Conservation (phyloP, 257 asterid genomes). For the Ilex aquifolium region DNA sequence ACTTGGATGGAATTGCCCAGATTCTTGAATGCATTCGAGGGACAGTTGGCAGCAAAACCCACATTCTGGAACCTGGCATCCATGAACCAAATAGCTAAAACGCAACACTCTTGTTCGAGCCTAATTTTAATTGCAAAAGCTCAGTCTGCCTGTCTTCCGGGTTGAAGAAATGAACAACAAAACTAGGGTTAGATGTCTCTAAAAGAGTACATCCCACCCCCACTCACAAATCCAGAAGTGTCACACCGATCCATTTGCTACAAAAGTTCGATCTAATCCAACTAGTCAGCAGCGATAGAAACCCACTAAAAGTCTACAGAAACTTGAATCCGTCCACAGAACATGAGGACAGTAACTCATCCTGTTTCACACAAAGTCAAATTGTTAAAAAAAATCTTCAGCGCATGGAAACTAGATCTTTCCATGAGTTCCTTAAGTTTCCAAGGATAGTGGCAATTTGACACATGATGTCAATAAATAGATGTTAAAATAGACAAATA, state of each 20-base stretch:
- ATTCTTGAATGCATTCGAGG: constrained; percentile 52
- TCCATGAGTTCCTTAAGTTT: too few relatives aligned
- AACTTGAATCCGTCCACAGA: constrained; percentile 19
- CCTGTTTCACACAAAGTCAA: too few relatives aligned
- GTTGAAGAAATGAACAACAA: constrained; percentile 36
- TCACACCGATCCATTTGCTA: constrained; percentile 81
- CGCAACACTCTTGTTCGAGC: constrained; percentile 34
- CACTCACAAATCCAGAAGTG: constrained; percentile 96
- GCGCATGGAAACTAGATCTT: too few relatives aligned
- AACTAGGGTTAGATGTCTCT: constrained; percentile 62
- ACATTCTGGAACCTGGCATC: constrained; percentile 60
- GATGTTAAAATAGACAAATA: too few relatives aligned
- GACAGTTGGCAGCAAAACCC: constrained; percentile 70
- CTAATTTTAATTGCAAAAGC: constrained; percentile 43
- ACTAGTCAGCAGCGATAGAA: constrained; percentile 27
- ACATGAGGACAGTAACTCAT: constrained; percentile 4
- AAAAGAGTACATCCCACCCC: constrained; percentile 69
- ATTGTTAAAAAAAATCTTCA: too few relatives aligned
- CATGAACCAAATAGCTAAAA: constrained; percentile 48
- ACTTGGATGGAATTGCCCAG: constrained; percentile 48
- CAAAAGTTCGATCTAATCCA: constrained; percentile 7
- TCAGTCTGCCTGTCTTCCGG: constrained; percentile 92
- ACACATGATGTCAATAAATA: too few relatives aligned
- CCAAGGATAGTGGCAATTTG: too few relatives aligned
- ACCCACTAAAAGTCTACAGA: constrained; percentile 17